These are phyloP conservation scores for Sporothrix protearum DNA, from an alignment of 2,329 filamentous ascomycete genomes.

Conservation along the genomic window DNA sequence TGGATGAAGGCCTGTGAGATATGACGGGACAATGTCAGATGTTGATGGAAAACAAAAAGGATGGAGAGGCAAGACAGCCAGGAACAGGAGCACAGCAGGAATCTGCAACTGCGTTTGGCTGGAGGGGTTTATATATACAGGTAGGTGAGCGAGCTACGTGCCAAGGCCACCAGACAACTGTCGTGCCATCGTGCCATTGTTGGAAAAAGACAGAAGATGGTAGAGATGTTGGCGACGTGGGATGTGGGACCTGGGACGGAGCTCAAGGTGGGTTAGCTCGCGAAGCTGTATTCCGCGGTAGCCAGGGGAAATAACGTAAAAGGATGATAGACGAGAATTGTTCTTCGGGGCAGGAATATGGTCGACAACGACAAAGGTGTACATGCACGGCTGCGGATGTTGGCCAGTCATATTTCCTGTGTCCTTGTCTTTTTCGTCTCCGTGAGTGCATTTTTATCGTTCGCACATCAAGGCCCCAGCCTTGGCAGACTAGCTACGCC, in stretches of 20 bases:
- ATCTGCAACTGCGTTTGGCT: neutral
- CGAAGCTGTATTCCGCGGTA: neutral
- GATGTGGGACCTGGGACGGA: neutral
- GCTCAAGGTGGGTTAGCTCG: neutral
- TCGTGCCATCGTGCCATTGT: too few species aligned
- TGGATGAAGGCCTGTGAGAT: neutral
- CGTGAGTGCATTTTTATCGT: neutral
- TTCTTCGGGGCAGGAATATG: too few species aligned
- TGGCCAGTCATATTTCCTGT: neutral
- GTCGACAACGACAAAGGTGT: neutral
- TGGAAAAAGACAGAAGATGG: neutral
- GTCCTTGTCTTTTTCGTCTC: neutral
- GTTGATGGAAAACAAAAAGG: neutral
- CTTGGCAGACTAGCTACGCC: neutral
- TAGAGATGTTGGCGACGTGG: neutral
- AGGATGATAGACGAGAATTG: neutral
- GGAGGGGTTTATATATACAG: neutral
- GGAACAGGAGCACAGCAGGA: slow-evolving; percentile 1
- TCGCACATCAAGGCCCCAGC: neutral
- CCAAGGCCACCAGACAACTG: neutral
- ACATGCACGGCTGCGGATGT: neutral
- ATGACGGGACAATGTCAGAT: neutral
- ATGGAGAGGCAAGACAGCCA: neutral
- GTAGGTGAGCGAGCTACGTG: neutral
- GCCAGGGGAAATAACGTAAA: slow-evolving; percentile 6